phyloP scores from a whole-genome alignment of 2,329 filamentous ascomycete species.

The Aspergillus neotritici region DNA sequence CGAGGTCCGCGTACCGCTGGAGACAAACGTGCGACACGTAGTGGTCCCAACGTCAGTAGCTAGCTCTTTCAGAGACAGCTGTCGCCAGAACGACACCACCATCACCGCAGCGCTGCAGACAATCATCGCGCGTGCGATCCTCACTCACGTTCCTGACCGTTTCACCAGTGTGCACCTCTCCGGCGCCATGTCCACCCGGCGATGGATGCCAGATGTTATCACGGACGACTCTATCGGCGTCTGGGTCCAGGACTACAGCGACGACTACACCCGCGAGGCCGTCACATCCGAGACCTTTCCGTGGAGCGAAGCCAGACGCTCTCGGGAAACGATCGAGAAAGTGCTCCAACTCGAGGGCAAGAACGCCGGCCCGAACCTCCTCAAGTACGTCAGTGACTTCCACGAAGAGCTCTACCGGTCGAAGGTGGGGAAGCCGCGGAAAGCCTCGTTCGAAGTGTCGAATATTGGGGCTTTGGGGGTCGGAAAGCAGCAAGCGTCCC shows the following conservation, averaged over 20 bases:
- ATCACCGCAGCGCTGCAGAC: slow-evolving; percentile 39
- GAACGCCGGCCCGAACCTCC: slow-evolving; percentile 32
- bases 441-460: slow-evolving; percentile 41
- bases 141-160: slow-evolving; percentile 25
- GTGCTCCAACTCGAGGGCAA: slow-evolving; percentile 23
- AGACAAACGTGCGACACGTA: slow-evolving; percentile 27
- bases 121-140: slow-evolving; percentile 35
- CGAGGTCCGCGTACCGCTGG: slow-evolving; percentile 18
- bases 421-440: slow-evolving; percentile 36
- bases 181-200: slow-evolving; percentile 36
- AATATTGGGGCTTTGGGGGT: slow-evolving; percentile 39
- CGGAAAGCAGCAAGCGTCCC: slow-evolving; percentile 5
- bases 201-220: slow-evolving; percentile 31
- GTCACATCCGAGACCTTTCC: slow-evolving; percentile 20
- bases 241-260: slow-evolving; percentile 32
- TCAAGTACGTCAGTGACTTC: slow-evolving; percentile 39
- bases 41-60: slow-evolving; percentile 28
- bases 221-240: slow-evolving; percentile 35
- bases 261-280: slow-evolving; percentile 22
- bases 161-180: slow-evolving; percentile 28
- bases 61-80: slow-evolving; percentile 24
- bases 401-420: slow-evolving; percentile 31
- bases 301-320: slow-evolving; percentile 31
- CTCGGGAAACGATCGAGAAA: slow-evolving; percentile 25
- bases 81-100: slow-evolving; percentile 36